Percentiles rank a stretch among this genome's conserved stretches.
phyloP scores from a whole-genome alignment of 106 monocot genomes.

The Allium fistulosum region DNA sequence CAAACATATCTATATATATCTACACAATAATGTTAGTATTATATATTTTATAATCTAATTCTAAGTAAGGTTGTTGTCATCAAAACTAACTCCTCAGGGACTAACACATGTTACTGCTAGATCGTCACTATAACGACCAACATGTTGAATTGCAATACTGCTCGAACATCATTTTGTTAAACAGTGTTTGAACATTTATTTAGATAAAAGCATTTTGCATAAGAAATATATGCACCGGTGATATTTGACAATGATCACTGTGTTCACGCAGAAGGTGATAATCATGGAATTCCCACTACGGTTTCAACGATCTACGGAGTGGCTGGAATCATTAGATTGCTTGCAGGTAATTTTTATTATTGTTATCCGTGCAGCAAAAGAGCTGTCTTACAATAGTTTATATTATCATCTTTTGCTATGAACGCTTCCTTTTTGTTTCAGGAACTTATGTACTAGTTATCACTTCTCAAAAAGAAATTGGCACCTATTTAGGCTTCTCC shows the following conservation, averaged over 20 bases:
- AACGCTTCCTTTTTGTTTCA: slow-evolving; percentile 19
- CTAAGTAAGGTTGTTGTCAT: too few species aligned
- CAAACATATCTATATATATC: too few species aligned
- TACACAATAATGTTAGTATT: too few species aligned
- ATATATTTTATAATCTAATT: too few species aligned
- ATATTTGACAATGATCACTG: neutral
- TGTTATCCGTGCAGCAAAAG: too few species aligned
- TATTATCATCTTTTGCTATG: neutral
- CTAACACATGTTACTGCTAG: too few species aligned
- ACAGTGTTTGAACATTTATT: too few species aligned
- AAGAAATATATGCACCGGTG: neutral
- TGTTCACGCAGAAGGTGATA: slow-evolving; percentile 30
- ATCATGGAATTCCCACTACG: slow-evolving; percentile 28
- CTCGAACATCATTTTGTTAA: too few species aligned
- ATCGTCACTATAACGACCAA: too few species aligned
- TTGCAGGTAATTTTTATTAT: slow-evolving; percentile 41
- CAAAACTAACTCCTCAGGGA: too few species aligned
- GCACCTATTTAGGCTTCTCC: slow-evolving; percentile 48
- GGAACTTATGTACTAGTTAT: slow-evolving; percentile 82
- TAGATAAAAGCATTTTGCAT: too few species aligned
- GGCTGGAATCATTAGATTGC: slow-evolving; percentile 60
- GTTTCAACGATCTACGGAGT: slow-evolving; percentile 72
- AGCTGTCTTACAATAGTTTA: neutral
- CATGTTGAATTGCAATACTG: too few species aligned
- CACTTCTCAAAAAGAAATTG: slow-evolving; percentile 68